Base-by-base conservation (phyloP, 352 stramenopile species). In the Blastocystis hominis region DNA sequence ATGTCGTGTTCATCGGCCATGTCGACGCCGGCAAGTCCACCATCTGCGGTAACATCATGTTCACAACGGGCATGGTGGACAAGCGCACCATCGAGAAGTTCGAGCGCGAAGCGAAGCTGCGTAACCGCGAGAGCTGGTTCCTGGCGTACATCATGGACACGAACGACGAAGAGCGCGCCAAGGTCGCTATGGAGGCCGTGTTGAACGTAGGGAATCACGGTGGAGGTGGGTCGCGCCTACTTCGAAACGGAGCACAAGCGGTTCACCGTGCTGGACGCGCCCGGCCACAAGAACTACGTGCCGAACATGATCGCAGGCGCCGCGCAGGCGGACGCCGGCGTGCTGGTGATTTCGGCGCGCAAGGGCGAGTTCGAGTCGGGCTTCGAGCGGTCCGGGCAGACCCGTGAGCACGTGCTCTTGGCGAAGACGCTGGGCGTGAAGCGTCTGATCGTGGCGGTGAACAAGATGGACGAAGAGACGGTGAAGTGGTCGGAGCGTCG, bases 101-200 rank as follows among this genome's bases (percentile, higher is more conserved):
- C 90, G 95, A 98, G 92, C 93, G 94, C 53, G 97, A 99, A 90
- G 97, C 97, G 36, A 98, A 98, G 90, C 90, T 96, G 89, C 91
- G 93, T 40, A 97, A 97, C 89, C 91, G 93, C 62, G 94, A 97
- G 89, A 95, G 91, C 20, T 97, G 94, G 94, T 98, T 98, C 91
- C 90, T 99, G 38, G 96, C 97, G 20, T 99, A 97, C 90, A 98
- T 99, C 90, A 98, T 99, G 96, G 97, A 99, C 91, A 98, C 96
- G 34, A 97, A 97, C 86, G 96, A 98, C 90, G 96, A 98, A 88
- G 96, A 98, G 90, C 93, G 96, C 61, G 95, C 94, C 20, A 98
- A 98, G 92, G 69, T 79, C 5, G 17, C 3, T 3, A 92, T 91
- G 40, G 93, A 92, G 84, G 94, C 92, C 7, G 91, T 94, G n/a